phyloP scores from a whole-genome alignment of 768 basidiomycete species.

The Pulveroboletus ravenelii region DNA sequence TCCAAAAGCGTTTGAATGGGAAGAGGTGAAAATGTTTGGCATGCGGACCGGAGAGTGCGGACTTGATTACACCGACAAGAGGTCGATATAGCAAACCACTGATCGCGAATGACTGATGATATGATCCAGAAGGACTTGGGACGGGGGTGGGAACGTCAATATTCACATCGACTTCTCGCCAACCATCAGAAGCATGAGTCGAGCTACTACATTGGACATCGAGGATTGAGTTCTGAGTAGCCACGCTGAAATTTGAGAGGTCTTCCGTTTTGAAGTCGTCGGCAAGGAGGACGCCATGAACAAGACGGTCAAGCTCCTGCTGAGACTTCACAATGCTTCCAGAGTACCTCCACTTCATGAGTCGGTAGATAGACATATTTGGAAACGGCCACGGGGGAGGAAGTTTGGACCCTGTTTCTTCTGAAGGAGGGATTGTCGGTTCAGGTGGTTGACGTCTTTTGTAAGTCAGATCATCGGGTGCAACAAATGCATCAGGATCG shows the following conservation, averaged over 20 bases:
- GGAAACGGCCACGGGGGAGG: not conserved
- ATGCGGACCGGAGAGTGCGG: not conserved
- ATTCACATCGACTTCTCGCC: not conserved
- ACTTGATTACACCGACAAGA: not conserved
- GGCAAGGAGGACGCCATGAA: not conserved
- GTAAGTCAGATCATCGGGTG: not conserved
- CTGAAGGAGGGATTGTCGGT: not conserved
- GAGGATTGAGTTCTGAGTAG: not conserved
- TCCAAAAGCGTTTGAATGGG: not conserved
- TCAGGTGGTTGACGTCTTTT: not conserved
- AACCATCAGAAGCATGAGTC: too few species aligned
- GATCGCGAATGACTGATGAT: not conserved
- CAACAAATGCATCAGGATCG: not conserved
- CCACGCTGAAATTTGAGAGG: not conserved
- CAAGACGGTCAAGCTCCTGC: not conserved
- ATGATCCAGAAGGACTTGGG: not conserved
- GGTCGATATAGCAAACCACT: not conserved
- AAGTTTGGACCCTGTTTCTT: not conserved
- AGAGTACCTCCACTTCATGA: not conserved
- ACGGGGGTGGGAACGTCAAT: not conserved
- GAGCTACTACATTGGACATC: not conserved
- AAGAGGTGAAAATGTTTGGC: not conserved
- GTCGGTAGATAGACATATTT: not conserved
- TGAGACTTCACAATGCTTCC: not conserved
- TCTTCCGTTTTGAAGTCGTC: not conserved